Percentiles rank a stretch among this genome's conserved stretches.
These are phyloP conservation scores for Calonectria pseudoturangicola DNA, from an alignment of 2,329 filamentous ascomycete species.

Conservation along the genomic window DNA sequence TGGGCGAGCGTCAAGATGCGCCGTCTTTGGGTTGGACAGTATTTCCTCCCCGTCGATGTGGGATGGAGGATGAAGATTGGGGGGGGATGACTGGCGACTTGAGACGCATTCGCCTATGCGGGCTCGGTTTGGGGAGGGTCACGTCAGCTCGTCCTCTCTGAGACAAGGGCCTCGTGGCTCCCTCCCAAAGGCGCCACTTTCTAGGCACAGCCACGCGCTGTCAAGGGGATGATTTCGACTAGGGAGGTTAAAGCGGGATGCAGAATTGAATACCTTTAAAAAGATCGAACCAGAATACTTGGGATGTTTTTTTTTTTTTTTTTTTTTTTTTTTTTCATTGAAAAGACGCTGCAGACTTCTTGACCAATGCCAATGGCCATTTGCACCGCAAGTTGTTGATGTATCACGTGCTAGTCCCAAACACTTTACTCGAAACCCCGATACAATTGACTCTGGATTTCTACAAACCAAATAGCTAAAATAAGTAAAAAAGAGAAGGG, in stretches of 20 bases:
- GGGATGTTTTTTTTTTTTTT: neutral
- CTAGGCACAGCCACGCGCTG: slow-evolving; percentile 50
- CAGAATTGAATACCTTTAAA: neutral
- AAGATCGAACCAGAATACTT: neutral
- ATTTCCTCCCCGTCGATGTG: slow-evolving; percentile 23
- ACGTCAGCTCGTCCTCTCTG: slow-evolving; percentile 20
- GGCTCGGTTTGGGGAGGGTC: neutral
- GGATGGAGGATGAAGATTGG: slow-evolving; percentile 29
- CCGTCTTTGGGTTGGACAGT: slow-evolving; percentile 2
- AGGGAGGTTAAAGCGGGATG: slow-evolving; percentile 16
- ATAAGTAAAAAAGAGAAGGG: too few species aligned
- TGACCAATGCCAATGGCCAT: too few species aligned
- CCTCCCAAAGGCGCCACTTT: slow-evolving; percentile 37
- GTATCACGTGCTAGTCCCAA: neutral
- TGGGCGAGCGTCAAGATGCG: neutral
- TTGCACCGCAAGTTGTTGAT: too few species aligned
- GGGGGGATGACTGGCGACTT: neutral
- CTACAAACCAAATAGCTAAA: neutral
- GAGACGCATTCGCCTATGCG: neutral
- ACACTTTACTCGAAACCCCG: neutral
- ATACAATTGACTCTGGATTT: neutral
- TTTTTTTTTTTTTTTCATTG: neutral
- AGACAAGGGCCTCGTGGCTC: slow-evolving; percentile 42
- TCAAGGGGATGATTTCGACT: neutral
- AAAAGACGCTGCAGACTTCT: neutral